Evolutionary conservation across 2,329 filamentous ascomycete genomes (phyloP).

Genomic region (Geosmithia putterillii): DNA sequence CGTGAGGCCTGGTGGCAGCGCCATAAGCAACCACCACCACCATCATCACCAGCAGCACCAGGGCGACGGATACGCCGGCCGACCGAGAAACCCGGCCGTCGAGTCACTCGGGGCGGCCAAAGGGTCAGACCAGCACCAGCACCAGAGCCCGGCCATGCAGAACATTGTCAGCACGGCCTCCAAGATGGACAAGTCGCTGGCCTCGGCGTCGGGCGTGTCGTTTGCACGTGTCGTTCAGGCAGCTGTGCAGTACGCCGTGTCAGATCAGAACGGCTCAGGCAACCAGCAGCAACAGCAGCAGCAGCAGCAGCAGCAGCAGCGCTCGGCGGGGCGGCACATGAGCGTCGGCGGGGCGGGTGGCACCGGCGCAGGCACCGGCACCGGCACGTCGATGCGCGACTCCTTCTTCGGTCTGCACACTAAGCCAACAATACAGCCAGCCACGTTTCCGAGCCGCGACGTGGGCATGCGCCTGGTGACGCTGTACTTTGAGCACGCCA

Average conservation of each 20-base stretch:
- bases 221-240: slow-evolving; percentile 92
- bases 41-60: neutral
- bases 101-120: slow-evolving; percentile 22
- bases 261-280: slow-evolving; percentile 40
- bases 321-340: no score
- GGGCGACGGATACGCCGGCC: slow-evolving; percentile 2
- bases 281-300: slow-evolving; percentile 12
- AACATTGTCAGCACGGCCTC: slow-evolving; percentile 70
- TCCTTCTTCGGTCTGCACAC: slow-evolving; percentile 96
- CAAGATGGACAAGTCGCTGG: slow-evolving; percentile 54
- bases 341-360: neutral
- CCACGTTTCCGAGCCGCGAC: slow-evolving; percentile 68
- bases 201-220: slow-evolving; percentile 80
- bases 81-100: slow-evolving; percentile 16
- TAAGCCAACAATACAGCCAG: slow-evolving; percentile 74
- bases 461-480: slow-evolving; percentile 62
- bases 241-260: slow-evolving; percentile 65
- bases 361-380: slow-evolving; percentile 15
- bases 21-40: neutral
- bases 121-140: slow-evolving; percentile 10
- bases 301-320: neutral
- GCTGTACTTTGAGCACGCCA: slow-evolving; percentile 91
- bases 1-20: neutral
- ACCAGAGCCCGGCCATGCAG: slow-evolving; percentile 40
- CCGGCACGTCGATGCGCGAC: slow-evolving; percentile 77